Conservation (phyloP, 2,329 filamentous ascomycete genomes). For the Alternaria tenuissima region DNA sequence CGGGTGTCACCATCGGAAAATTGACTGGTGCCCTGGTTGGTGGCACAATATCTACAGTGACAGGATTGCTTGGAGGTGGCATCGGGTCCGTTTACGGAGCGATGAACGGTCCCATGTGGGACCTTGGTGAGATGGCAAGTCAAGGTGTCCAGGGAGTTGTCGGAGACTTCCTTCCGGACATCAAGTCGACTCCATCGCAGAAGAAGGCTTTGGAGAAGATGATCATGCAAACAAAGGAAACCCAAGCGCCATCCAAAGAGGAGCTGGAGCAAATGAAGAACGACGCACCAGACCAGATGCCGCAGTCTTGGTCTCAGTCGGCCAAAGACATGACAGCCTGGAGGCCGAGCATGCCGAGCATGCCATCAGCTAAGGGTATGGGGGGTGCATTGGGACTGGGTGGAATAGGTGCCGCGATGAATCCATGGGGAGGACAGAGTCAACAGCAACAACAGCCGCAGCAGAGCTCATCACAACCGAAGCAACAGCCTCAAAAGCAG, state of each 20-base stretch:
- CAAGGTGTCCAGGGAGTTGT: slow-evolving; percentile 44
- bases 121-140: slow-evolving; percentile 48
- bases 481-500: slow-evolving; percentile 6
- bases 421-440: slow-evolving; percentile 17
- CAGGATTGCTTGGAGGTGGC: slow-evolving; percentile 46
- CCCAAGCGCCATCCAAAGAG: slow-evolving; percentile 42
- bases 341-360: slow-evolving; percentile 40
- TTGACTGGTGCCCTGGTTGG: slow-evolving; percentile 49
- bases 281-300: slow-evolving; percentile 45
- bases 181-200: slow-evolving; percentile 45
- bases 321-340: slow-evolving; percentile 46
- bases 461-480: slow-evolving; percentile 6
- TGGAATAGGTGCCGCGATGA: slow-evolving; percentile 18
- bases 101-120: slow-evolving; percentile 47
- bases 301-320: slow-evolving; percentile 44
- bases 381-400: slow-evolving; percentile 37
- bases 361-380: slow-evolving; percentile 33
- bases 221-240: slow-evolving; percentile 48
- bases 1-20: slow-evolving; percentile 47
- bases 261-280: slow-evolving; percentile 48
- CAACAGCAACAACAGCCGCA: slow-evolving; percentile 15
- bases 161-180: slow-evolving; percentile 47
- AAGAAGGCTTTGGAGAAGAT: slow-evolving; percentile 50
- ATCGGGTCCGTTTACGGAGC: slow-evolving; percentile 49
- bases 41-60: slow-evolving; percentile 43